A percentile compares a stretch with the other conserved stretches of the same genome.
phyloP scores from a whole-genome alignment of 129 eudicot species.

The Ambrosia trifida region DNA sequence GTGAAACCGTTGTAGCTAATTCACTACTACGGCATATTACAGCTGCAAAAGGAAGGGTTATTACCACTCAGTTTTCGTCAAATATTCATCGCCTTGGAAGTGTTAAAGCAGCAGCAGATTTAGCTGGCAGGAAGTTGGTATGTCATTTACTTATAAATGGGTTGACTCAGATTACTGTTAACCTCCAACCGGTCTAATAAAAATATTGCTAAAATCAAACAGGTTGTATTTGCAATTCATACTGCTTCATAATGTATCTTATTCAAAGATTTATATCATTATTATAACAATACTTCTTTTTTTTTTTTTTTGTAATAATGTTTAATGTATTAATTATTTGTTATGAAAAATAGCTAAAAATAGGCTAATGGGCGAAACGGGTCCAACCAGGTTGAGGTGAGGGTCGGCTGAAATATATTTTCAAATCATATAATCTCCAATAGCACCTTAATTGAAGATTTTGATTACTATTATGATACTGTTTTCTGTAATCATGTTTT shows the following conservation, averaged over 20 bases:
- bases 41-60: constrained; percentile 89
- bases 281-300: too few relatives aligned
- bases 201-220: too few relatives aligned
- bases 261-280: too few relatives aligned
- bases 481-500: neutral
- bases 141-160: constrained; percentile 12
- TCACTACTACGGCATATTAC: constrained; percentile 78
- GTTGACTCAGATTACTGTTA: neutral
- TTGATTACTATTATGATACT: neutral
- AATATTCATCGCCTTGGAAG: constrained; percentile 99
- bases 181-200: neutral
- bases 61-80: constrained; percentile 97
- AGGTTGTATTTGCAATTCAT: too few relatives aligned
- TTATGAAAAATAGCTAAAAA: neutral
- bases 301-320: too few relatives aligned
- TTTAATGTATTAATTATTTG: too few relatives aligned
- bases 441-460: neutral
- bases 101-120: constrained; percentile 98
- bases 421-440: neutral
- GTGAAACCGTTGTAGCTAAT: constrained; percentile 93
- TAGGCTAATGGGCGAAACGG: neutral
- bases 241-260: too few relatives aligned
- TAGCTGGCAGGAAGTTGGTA: constrained; percentile 97
- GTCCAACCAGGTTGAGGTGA: neutral
- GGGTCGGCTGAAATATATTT: too few relatives aligned